A percentile compares a stretch with the other conserved stretches of the same genome.
Conservation (phyloP, 805 yeast genomes). For the Myxozyma neglecta region DNA sequence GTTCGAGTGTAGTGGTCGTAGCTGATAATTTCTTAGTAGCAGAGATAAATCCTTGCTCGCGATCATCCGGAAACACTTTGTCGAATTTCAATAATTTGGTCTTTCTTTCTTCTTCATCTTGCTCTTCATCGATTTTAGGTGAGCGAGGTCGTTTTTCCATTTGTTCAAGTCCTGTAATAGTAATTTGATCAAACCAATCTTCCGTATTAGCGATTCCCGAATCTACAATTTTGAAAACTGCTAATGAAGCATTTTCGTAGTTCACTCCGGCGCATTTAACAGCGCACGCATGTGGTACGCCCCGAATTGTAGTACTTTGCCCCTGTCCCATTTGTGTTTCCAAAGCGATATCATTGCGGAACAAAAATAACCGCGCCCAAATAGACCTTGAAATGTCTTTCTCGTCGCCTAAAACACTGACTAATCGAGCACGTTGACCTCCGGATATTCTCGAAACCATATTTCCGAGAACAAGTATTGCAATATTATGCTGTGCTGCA, state of each 20-base stretch:
- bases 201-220: slow-evolving; percentile 12
- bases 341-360: slow-evolving; percentile 19
- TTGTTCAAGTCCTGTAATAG: too few species aligned
- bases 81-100: background rate
- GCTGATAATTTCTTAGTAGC: background rate
- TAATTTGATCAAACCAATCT: slow-evolving; percentile 9
- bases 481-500: slow-evolving; percentile 14
- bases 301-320: slow-evolving; percentile 2
- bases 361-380: slow-evolving; percentile 25
- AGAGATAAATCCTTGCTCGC: background rate
- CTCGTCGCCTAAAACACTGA: slow-evolving; percentile 23
- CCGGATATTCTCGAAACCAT: slow-evolving; percentile 19
- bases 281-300: slow-evolving; percentile 27
- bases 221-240: slow-evolving; percentile 14
- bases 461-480: slow-evolving; percentile 15
- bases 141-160: background rate
- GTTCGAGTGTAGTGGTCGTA: too few species aligned
- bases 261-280: slow-evolving; percentile 24
- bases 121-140: background rate
- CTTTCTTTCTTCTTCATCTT: too few species aligned
- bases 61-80: background rate
- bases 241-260: slow-evolving; percentile 14
- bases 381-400: background rate
- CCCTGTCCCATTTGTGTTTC: background rate
- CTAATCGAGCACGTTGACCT: slow-evolving; percentile 18